Evolutionary conservation across 1,139 yeast species (phyloP), one percentile per base, ranked within the genome.

Genomic region (Suhomyces coccinellae): DNA sequence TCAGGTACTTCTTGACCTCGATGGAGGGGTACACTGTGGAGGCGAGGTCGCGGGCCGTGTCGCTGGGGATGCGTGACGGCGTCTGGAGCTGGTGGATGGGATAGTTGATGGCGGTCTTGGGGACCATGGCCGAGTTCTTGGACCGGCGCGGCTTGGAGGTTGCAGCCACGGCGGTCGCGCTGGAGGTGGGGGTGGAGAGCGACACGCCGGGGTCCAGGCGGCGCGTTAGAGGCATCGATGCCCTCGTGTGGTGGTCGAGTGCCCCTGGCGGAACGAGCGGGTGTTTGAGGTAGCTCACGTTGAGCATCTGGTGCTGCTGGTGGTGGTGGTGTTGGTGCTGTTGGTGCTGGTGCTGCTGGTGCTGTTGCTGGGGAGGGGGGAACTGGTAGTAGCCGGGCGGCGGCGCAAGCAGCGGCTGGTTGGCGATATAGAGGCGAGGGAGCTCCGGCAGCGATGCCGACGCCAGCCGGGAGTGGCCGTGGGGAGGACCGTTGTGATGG

Each of bases 1-100:
- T 80, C 14, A 91, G 84, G 47, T 89, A 86, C 59, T 86, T 86
- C 54, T 82, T 82, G 50, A 80, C 73, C 57, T 73, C 76, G 26
- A 70, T 67, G 40, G 75, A 69, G n/a, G 71, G 66, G 46, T 66
- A 67, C 6, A 64, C 54, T 13, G 43, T 27, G 16, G 66, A 65
- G 16, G 66, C 54, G 44, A 66, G 56, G 20, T 53, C 51, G 36
- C 54, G 51, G 45, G 66, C 71, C 34, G 63, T 59, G 5, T 60
- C 58, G 11, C 64, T 63, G 16, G 70, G 63, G 11, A 50, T 50
- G 17, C 54, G 40, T 8, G 50, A 39, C 13, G 47, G 32, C 24
- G 15, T 22, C n/a, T 9, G n/a, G n/a, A 59, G 46, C 31, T 51
- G 49, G 38, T 60, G 53, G 13, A 59, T 48, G 1, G 67, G 67